Evolutionary conservation across 164 flowering plant genomes (phyloP).

Genomic region (Vitis vinifera): ASM3070453v1 NC_081817.1:11126001-11126500

Average conservation of each 20-base stretch:
- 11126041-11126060: slow-evolving; percentile 51
- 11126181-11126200: slow-evolving; percentile 42
- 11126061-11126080: slow-evolving; percentile 54
- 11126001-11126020: slow-evolving; percentile 63
- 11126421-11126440: neutral
- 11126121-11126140: slow-evolving; percentile 50
- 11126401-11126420: neutral
- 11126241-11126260: neutral
- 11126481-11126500: no score
- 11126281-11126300: neutral
- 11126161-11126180: slow-evolving; percentile 37
- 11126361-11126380: neutral
- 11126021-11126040: slow-evolving; percentile 71
- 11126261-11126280: neutral
- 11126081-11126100: slow-evolving; percentile 43
- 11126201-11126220: slow-evolving; percentile 20
- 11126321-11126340: no score
- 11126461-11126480: no score
- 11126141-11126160: slow-evolving; percentile 24
- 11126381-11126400: neutral
- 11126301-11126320: slow-evolving; percentile 1
- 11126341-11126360: neutral
- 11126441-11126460: no score
- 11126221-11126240: neutral
- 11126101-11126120: slow-evolving; percentile 51